Conservation (phyloP, 331 rosid genomes). For the Dryas integrifolia region DNA sequence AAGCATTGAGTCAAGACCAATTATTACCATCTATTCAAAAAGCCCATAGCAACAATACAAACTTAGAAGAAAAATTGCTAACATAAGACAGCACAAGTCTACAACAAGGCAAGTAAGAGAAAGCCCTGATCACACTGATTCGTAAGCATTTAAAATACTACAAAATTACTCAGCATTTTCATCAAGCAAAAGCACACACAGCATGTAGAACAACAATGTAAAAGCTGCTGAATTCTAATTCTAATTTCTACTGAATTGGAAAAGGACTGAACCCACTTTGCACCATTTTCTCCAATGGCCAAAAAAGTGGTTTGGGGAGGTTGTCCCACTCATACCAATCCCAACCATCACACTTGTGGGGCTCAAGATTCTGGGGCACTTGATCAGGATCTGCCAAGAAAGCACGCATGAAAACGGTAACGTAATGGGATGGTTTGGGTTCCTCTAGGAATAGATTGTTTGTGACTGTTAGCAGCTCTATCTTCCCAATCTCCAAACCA, state of each 20-base stretch:
- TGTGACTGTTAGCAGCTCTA: constrained; percentile 49
- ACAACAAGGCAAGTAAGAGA: background rate
- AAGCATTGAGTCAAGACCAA: too few species aligned
- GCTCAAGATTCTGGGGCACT: constrained; percentile 54
- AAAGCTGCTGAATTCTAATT: background rate
- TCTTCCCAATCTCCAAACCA: constrained; percentile 42
- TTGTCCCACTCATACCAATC: constrained; percentile 66
- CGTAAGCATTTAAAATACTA: background rate
- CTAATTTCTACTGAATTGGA: background rate
- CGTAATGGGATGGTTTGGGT: constrained; percentile 56
- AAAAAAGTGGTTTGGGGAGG: constrained; percentile 60
- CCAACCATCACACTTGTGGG: constrained; percentile 79
- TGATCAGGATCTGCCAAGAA: constrained; percentile 30
- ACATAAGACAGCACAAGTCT: too few species aligned
- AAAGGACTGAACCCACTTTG: constrained; percentile 52
- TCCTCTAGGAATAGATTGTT: constrained; percentile 50
- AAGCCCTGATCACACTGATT: too few species aligned
- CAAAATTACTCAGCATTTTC: background rate
- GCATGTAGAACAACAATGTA: too few species aligned
- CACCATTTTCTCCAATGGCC: constrained; percentile 57
- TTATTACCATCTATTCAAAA: too few species aligned
- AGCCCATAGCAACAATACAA: too few species aligned
- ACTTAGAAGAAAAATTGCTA: too few species aligned
- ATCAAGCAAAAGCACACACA: background rate
- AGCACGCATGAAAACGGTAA: constrained; percentile 50